Percentiles rank a stretch among this genome's conserved stretches.
These are phyloP conservation scores for Hymenotorrendiella dingleyae DNA, from an alignment of 2,329 filamentous ascomycete genomes.

Conservation along the genomic window DNA sequence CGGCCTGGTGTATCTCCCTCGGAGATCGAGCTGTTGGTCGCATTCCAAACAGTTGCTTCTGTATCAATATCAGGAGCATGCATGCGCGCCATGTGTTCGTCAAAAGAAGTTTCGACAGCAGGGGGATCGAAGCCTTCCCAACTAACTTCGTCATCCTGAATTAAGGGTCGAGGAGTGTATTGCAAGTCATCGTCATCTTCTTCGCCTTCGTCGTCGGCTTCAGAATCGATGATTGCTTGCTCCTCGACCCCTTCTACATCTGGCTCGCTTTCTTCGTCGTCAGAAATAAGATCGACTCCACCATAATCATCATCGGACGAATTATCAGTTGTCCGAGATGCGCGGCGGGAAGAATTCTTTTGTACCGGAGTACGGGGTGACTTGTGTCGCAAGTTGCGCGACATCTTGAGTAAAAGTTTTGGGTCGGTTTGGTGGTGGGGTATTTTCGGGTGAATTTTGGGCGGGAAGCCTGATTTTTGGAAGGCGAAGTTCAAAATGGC, in stretches of 20 bases:
- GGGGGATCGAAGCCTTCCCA: slow-evolving; percentile 50
- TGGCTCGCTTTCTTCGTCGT: slow-evolving; percentile 74
- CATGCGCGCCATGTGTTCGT: slow-evolving; percentile 27
- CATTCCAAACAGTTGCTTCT: slow-evolving; percentile 12
- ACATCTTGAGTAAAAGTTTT: slow-evolving; percentile 22
- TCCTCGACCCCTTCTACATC: slow-evolving; percentile 75
- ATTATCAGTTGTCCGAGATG: slow-evolving; percentile 43
- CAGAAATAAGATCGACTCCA: slow-evolving; percentile 72
- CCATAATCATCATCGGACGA: slow-evolving; percentile 66
- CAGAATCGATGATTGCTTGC: slow-evolving; percentile 57
- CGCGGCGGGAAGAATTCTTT: slow-evolving; percentile 17
- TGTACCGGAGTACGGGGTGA: slow-evolving; percentile 33
- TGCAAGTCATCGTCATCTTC: slow-evolving; percentile 29
- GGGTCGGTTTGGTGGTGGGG: slow-evolving; percentile 4
- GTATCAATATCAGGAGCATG: slow-evolving; percentile 11
- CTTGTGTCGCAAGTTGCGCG: slow-evolving; percentile 47
- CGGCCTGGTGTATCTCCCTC: slow-evolving; percentile 14
- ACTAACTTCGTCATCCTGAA: slow-evolving; percentile 39
- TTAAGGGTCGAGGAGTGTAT: slow-evolving; percentile 25
- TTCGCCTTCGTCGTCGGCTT: slow-evolving; percentile 37
- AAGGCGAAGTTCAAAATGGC: background rate
- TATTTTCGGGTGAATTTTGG: slow-evolving; percentile 7
- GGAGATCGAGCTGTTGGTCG: slow-evolving; percentile 8
- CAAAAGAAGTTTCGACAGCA: slow-evolving; percentile 29
- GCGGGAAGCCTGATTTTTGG: slow-evolving; percentile 19